Percentiles rank a stretch among this genome's conserved stretches.
Evolutionary conservation across 169 alveolate genomes (phyloP).

Genomic region (Cryptosporidium parvum): DNA sequence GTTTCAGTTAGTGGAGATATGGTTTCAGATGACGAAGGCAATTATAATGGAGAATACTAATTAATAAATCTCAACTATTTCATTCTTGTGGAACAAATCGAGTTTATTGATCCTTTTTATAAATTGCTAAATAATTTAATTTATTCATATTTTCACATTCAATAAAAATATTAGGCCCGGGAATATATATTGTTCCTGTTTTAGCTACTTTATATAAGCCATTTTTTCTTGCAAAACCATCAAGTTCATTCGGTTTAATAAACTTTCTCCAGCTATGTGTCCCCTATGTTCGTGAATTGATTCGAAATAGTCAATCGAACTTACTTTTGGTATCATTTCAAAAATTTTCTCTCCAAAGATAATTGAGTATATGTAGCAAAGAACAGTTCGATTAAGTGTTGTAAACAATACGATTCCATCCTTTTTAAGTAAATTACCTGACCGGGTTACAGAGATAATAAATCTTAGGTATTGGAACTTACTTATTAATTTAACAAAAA

Average conservation of each 20-base stretch:
- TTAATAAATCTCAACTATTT: neutral
- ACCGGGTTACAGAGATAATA: neutral
- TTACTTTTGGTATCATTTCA: constrained; percentile 18
- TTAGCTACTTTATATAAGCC: neutral
- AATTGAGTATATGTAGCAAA: constrained; percentile 2
- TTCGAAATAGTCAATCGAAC: neutral
- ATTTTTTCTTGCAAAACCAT: neutral
- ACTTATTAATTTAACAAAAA: constrained; percentile 17
- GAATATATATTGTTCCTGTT: constrained; percentile 23
- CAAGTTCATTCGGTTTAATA: constrained; percentile 15
- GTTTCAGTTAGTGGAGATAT: constrained; percentile 88
- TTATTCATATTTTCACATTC: neutral
- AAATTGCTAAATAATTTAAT: neutral
- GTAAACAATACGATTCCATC: neutral
- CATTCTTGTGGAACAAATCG: neutral
- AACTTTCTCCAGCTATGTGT: constrained; percentile 28
- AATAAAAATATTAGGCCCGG: constrained; percentile 6
- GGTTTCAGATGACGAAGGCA: constrained; percentile 50
- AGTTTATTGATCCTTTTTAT: neutral
- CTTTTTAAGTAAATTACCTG: neutral
- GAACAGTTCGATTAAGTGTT: constrained; percentile 4
- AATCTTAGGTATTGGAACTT: neutral
- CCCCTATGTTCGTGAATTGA: neutral
- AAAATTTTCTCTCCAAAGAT: constrained; percentile 7
- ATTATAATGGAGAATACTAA: constrained; percentile 62